Percentiles rank a stretch among this genome's conserved stretches.
Evolutionary conservation across 305 asterid species (phyloP).

Genomic region (Fraxinus xanthoxyloides): DNA sequence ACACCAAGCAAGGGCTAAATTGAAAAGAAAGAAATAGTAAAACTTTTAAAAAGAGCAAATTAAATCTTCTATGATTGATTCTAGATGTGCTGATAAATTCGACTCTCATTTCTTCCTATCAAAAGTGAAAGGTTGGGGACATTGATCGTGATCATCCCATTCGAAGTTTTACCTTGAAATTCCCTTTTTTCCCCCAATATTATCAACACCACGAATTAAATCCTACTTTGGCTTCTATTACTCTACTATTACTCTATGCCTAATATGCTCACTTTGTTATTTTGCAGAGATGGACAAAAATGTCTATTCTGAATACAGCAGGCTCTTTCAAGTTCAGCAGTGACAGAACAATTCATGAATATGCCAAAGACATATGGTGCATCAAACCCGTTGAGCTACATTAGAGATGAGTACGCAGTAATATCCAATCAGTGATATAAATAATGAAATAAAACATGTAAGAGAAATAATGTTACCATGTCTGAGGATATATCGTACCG

Average conservation of each 20-base stretch:
- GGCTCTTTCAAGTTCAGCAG: conserved; percentile 96
- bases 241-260: not conserved
- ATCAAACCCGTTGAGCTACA: conserved; percentile 50
- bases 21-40: not conserved
- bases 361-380: conserved; percentile 80
- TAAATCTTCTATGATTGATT: not conserved
- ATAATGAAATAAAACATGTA: not conserved
- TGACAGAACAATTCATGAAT: conserved; percentile 80
- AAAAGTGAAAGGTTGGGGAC: not conserved
- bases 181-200: not conserved
- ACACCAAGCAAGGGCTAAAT: not conserved
- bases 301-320: conserved; percentile 91
- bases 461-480: not conserved
- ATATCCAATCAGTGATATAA: not conserved
- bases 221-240: conserved; percentile 7
- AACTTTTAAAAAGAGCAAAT: not conserved
- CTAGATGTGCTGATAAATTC: not conserved
- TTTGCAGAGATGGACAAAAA: conserved; percentile 78
- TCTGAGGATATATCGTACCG: not conserved
- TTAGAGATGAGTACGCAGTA: conserved; percentile 16
- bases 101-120: not conserved
- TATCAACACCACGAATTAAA: not conserved
- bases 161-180: not conserved
- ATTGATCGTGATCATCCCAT: not conserved
- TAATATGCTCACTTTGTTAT: conserved; percentile 15